Evolutionary conservation across 805 yeast genomes (phyloP).

Genomic region (Cephaloascus fragrans): DNA sequence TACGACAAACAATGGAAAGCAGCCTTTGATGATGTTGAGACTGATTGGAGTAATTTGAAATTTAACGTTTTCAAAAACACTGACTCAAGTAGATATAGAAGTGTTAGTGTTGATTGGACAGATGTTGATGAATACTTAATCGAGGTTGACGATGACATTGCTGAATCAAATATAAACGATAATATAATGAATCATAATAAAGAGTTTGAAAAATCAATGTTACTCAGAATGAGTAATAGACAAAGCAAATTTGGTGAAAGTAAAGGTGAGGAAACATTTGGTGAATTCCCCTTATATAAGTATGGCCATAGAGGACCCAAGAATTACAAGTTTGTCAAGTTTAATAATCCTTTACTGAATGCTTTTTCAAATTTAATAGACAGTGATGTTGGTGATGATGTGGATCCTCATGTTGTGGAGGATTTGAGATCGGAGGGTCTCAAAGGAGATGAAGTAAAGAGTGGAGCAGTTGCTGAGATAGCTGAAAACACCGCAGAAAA

Average conservation of each 20-base stretch:
- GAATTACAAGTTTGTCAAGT: neutral
- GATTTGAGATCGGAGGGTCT: no score
- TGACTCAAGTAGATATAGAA: constrained; percentile 42
- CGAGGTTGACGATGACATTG: constrained; percentile 4
- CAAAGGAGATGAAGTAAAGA: no score
- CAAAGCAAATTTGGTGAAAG: constrained; percentile 9
- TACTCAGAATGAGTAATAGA: constrained; percentile 8
- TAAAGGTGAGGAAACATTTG: constrained; percentile 8
- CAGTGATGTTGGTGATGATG: no score
- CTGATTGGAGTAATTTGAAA: constrained; percentile 66
- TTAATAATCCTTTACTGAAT: neutral
- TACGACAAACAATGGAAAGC: constrained; percentile 66
- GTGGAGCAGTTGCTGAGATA: no score
- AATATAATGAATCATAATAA: constrained; percentile 9
- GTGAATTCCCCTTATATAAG: constrained; percentile 5
- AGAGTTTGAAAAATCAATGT: constrained; percentile 10
- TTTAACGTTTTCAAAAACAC: constrained; percentile 67
- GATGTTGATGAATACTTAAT: constrained; percentile 36
- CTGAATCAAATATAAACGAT: constrained; percentile 4
- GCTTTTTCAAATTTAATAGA: no score
- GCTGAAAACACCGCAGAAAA: neutral
- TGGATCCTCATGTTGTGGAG: no score
- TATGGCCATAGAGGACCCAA: neutral
- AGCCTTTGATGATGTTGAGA: constrained; percentile 70
- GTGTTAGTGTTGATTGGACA: constrained; percentile 58